Conservation (phyloP, 768 basidiomycete species). For the Mycena rebaudengoi region DNA sequence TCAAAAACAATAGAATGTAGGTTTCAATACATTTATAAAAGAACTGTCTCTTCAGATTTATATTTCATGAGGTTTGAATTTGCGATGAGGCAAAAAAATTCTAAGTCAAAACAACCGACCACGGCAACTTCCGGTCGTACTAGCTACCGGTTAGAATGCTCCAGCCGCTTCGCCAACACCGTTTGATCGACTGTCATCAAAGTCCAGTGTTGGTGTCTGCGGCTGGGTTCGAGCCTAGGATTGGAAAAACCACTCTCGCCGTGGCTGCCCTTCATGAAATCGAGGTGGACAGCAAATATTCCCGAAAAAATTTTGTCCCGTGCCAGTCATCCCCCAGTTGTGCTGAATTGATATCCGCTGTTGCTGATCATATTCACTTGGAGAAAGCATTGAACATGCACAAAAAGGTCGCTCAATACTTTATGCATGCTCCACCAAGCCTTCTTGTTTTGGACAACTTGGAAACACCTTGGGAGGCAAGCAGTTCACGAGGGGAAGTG, state of each 20-base stretch:
- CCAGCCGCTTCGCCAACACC: no score
- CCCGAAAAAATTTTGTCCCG: conserved; percentile 10
- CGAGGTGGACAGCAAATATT: conserved; percentile 4
- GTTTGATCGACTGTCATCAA: no score
- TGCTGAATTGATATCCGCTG: conserved; percentile 3
- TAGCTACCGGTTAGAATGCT: no score
- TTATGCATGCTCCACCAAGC: not conserved
- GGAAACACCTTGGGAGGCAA: conserved; percentile 16
- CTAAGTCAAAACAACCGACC: no score
- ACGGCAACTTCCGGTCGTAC: no score
- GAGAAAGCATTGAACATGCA: not conserved
- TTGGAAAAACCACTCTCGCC: conserved; percentile 18
- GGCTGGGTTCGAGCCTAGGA: no score
- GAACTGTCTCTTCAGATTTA: no score
- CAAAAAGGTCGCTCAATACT: conserved; percentile 1
- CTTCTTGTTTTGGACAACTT: conserved; percentile 19
- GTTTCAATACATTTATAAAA: no score
- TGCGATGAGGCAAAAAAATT: no score
- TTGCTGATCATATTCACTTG: not conserved
- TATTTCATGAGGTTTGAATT: no score
- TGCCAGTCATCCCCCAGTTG: conserved; percentile 6
- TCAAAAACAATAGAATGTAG: no score
- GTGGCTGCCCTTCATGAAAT: conserved; percentile 15
- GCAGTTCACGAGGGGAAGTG: not conserved
- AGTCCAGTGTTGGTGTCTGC: no score